A percentile compares a stretch with the other conserved stretches of the same genome.
These are phyloP conservation scores for Trifolium fragiferum DNA, from an alignment of 306 rosid genomes.

Conservation along the genomic window DNA sequence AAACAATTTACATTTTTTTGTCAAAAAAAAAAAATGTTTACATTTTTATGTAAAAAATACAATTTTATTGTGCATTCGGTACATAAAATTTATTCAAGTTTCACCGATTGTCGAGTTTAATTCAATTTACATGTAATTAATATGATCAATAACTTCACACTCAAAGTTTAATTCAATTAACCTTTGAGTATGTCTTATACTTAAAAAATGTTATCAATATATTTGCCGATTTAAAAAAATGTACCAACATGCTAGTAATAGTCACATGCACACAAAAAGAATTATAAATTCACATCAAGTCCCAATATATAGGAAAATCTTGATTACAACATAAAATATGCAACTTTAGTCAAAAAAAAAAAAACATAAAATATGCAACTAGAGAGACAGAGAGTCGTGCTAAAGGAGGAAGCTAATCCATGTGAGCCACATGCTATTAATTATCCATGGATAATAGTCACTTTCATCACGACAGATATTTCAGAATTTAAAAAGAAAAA, in stretches of 20 bases:
- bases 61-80: background rate
- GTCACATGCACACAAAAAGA: background rate
- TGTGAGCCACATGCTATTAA: slow-evolving; percentile 30
- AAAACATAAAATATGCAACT: slow-evolving; percentile 24
- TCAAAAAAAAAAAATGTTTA: too few species aligned
- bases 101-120: background rate
- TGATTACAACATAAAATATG: slow-evolving; percentile 29
- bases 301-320: slow-evolving; percentile 33
- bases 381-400: background rate
- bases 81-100: background rate
- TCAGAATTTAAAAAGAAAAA: slow-evolving; percentile 28
- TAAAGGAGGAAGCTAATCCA: background rate
- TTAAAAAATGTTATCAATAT: too few species aligned
- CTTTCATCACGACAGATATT: slow-evolving; percentile 6
- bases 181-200: too few species aligned
- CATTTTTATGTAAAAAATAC: too few species aligned
- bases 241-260: background rate
- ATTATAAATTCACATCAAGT: slow-evolving; percentile 21
- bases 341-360: too few species aligned
- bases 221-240: too few species aligned
- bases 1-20: too few species aligned
- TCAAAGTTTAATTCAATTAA: too few species aligned
- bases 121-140: background rate
- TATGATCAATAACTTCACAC: background rate
- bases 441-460: slow-evolving; percentile 12